Conservation (phyloP, 768 basidiomycete genomes). For the Rhodosporidiobolus sp. region DNA sequence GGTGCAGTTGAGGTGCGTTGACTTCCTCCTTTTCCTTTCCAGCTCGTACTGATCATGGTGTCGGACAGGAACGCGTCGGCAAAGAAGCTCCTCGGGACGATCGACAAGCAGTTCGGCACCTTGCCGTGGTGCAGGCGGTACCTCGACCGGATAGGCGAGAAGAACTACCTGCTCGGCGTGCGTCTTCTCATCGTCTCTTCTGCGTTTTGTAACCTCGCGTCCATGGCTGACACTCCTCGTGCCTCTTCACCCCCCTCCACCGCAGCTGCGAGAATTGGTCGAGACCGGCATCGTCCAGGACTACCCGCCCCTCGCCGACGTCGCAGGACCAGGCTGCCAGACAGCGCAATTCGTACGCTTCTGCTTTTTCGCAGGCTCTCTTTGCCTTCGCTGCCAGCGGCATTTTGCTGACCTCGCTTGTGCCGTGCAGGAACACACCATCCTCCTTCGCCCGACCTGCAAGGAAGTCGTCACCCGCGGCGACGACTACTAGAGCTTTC, state of each 20-base stretch:
- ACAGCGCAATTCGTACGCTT: slow-evolving; percentile 68
- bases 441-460: slow-evolving; percentile 53
- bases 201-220: slow-evolving; percentile 43
- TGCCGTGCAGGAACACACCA: slow-evolving; percentile 51
- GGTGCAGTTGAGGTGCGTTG: slow-evolving; percentile 57
- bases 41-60: slow-evolving; percentile 17
- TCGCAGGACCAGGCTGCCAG: slow-evolving; percentile 62
- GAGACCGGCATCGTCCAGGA: slow-evolving; percentile 80
- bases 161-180: slow-evolving; percentile 86
- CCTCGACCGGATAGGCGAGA: slow-evolving; percentile 86
- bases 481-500: slow-evolving; percentile 50
- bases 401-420: background rate
- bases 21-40: background rate
- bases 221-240: background rate
- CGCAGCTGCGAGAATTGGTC: slow-evolving; percentile 85
- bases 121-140: slow-evolving; percentile 94
- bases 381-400: too few species aligned
- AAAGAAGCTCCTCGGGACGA: slow-evolving; percentile 77
- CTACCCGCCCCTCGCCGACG: slow-evolving; percentile 81
- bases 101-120: slow-evolving; percentile 90
- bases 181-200: slow-evolving; percentile 25
- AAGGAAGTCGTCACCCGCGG: slow-evolving; percentile 55
- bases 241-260: too few species aligned
- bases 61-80: slow-evolving; percentile 69
- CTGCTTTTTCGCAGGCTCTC: background rate